phyloP scores from a whole-genome alignment of 345 rosid species.

The Acer negundo region DNA sequence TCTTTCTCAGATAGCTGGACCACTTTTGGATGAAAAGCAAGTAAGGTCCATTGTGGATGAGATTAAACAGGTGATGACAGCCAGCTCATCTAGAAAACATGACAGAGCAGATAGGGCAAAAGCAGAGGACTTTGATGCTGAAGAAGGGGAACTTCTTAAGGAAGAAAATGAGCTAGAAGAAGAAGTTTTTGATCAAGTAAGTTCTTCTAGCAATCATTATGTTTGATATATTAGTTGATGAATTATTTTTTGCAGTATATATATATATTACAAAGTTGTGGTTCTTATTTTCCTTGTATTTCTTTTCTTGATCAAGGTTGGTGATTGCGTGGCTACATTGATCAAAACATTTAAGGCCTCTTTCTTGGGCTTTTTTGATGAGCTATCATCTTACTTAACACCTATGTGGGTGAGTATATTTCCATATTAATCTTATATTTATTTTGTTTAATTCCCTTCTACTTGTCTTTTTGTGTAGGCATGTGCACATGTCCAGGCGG shows the following conservation, averaged over 20 bases:
- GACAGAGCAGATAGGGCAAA: slow-evolving; percentile 61
- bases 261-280: neutral
- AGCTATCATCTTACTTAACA: slow-evolving; percentile 63
- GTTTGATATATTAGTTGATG: slow-evolving; percentile 6
- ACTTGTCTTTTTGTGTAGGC: neutral
- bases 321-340: slow-evolving; percentile 70
- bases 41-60: slow-evolving; percentile 64
- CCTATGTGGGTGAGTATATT: slow-evolving; percentile 73
- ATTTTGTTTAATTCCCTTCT: neutral
- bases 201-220: neutral
- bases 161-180: slow-evolving; percentile 82
- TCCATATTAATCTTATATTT: neutral
- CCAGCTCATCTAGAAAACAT: slow-evolving; percentile 58
- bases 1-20: slow-evolving; percentile 52
- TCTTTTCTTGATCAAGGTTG: slow-evolving; percentile 46
- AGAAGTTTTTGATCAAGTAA: slow-evolving; percentile 69
- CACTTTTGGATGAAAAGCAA: slow-evolving; percentile 58
- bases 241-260: neutral
- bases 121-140: slow-evolving; percentile 75
- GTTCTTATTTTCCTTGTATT: slow-evolving; percentile 14
- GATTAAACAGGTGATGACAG: slow-evolving; percentile 56
- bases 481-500: neutral
- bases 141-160: slow-evolving; percentile 62
- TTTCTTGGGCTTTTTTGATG: slow-evolving; percentile 65
- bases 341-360: slow-evolving; percentile 63